Evolutionary conservation across 768 basidiomycete species (phyloP).

Genomic region (Leccinellum rugosiceps): DNA sequence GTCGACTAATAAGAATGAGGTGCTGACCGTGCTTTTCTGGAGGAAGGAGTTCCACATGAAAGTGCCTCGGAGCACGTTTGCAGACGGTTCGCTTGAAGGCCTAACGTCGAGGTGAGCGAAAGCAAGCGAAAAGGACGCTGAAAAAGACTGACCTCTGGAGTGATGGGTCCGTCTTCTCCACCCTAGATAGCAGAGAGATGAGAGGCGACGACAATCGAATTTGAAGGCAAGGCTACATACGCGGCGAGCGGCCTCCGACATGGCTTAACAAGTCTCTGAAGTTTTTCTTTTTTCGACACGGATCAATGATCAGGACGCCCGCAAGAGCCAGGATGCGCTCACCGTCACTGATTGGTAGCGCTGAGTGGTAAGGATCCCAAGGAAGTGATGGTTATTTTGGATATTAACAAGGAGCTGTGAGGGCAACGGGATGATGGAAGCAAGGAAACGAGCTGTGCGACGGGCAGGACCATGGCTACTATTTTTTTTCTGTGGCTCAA

Average conservation of each 20-base stretch:
- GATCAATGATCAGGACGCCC: conserved; percentile 6
- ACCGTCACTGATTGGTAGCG: neutral
- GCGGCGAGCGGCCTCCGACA: neutral
- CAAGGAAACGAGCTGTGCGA: neutral
- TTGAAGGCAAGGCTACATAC: conserved; percentile 11
- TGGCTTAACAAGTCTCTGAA: neutral
- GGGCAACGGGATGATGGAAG: neutral
- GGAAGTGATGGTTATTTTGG: neutral
- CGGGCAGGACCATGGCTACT: neutral
- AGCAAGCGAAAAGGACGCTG: neutral
- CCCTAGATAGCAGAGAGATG: neutral
- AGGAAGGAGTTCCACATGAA: conserved; percentile 55
- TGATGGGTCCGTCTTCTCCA: conserved; percentile 6
- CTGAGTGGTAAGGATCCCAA: neutral
- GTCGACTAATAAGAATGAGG: conserved; percentile 1
- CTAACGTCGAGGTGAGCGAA: conserved; percentile 31
- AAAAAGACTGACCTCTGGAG: conserved; percentile 28
- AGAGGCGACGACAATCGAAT: neutral
- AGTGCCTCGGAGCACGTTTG: conserved; percentile 54
- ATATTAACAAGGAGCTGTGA: neutral
- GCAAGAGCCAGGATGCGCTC: neutral
- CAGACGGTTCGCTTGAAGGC: conserved; percentile 60
- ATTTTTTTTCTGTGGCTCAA: conserved; percentile 12
- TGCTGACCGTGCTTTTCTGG: conserved; percentile 56
- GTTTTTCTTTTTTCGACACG: neutral